phyloP scores from a whole-genome alignment of 371 early-diverging fungal species.

The Mortierella sp. region DNA sequence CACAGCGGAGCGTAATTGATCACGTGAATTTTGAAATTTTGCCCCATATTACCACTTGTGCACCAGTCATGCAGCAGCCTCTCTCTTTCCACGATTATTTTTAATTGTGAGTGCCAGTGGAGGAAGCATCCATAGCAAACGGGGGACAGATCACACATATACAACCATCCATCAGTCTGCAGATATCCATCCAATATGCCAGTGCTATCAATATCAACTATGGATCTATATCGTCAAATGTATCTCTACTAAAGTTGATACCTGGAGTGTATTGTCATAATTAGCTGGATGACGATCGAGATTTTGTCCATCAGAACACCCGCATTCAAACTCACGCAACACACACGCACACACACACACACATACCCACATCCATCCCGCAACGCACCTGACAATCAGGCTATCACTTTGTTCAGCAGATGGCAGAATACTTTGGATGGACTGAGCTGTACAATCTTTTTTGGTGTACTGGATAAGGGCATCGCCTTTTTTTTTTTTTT shows the following conservation, averaged over 20 bases:
- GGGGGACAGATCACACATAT: background rate
- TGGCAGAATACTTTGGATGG: too few species aligned
- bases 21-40: background rate
- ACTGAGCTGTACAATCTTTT: too few species aligned
- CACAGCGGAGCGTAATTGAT: background rate
- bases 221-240: background rate
- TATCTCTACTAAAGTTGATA: background rate
- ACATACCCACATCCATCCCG: background rate
- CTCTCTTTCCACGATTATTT: slow-evolving; percentile 31
- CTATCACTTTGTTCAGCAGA: too few species aligned
- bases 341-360: background rate
- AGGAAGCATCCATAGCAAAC: slow-evolving; percentile 1
- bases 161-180: slow-evolving; percentile 9
- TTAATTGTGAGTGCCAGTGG: slow-evolving; percentile 26
- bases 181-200: slow-evolving; percentile 12
- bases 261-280: background rate
- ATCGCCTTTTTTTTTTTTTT: too few species aligned
- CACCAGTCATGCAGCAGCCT: slow-evolving; percentile 5
- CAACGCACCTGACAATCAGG: too few species aligned
- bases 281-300: background rate
- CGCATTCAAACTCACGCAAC: background rate
- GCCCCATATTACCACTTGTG: background rate
- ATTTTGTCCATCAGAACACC: background rate
- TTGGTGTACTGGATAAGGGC: too few species aligned
- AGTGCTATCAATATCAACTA: background rate